Evolutionary conservation across 805 yeast genomes (phyloP), one percentile per base, ranked within the genome.

Genomic region (Lipomyces sp.): DNA sequence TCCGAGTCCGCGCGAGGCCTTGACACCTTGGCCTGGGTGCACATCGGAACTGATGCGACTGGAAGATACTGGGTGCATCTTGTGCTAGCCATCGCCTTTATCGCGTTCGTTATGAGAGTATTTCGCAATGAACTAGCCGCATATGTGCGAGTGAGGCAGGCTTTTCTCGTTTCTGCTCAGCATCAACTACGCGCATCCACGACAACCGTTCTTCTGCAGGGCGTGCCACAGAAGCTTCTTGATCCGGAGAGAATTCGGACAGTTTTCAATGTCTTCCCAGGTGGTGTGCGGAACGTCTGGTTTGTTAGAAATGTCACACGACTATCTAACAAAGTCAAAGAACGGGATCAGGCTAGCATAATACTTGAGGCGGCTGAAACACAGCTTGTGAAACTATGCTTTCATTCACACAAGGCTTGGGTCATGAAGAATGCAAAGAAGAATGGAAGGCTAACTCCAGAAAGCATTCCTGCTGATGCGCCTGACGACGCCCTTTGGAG

Each of bases 1-100:
- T 44, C 53, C 1, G 62, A 61, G 2, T 47, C 60, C 14, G 65
- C 65, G 2, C 49, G 57, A 3, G 87, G 89, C 0, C 68, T 89
- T 42, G 95, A 88, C 60, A 71, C 68, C 43, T 70, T 86, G 6
- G 84, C 95, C 18, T 77, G 86, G 65, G 80, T 93, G 2, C 84
- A 85, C 61, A 75, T 87, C 2, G 76, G 87, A 0, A 71, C 75
- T 4, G 59, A 72, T 1, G 77, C 78, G 39, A 75, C 80, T 0
- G 62, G 66, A 3, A 65, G 78, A 21, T 72, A 83, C 52, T 71
- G 80, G 51, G 78, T 80, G 21, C 96, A 88, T 66, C 76, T 88
- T 45, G 63, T 80, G 0, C 69, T 84, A 67, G 74, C 85, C 2
- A 48, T 83, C 0, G 58, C 80, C 1, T 77, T 82, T 0, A 73